A percentile compares a stretch with the other conserved stretches of the same genome.
Evolutionary conservation across 1,284 basidiomycete genomes (phyloP).

Genomic region (Abortiporus biennis): DNA sequence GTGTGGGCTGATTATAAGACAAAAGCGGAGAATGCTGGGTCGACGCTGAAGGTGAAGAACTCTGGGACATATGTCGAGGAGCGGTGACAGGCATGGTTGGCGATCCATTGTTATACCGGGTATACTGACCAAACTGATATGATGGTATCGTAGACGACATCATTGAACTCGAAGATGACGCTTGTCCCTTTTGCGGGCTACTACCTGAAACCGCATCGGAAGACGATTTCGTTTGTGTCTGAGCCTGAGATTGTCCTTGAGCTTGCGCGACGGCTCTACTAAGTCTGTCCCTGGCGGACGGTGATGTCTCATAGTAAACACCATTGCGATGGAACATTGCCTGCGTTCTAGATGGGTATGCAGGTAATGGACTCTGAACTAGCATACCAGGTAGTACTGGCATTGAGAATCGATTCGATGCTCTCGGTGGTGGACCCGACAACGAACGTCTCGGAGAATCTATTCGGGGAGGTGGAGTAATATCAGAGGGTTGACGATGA

Average conservation of each 20-base stretch:
- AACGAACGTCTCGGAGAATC: conserved; percentile 29
- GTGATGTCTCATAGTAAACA: conserved; percentile 25
- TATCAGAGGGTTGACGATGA: conserved; percentile 11
- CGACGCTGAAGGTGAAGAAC: background rate
- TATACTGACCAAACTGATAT: background rate
- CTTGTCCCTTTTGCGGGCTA: too few species aligned
- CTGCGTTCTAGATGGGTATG: conserved; percentile 16
- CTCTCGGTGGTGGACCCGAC: conserved; percentile 27
- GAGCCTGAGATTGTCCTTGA: conserved; percentile 7
- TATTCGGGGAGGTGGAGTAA: conserved; percentile 17
- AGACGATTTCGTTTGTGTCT: background rate
- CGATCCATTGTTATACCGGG: background rate
- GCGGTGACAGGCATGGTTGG: background rate
- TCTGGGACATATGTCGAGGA: background rate
- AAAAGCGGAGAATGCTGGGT: background rate
- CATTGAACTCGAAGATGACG: too few species aligned
- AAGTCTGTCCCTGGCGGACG: conserved; percentile 18
- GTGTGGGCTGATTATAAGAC: background rate
- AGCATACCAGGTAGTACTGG: conserved; percentile 20
- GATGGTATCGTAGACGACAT: background rate
- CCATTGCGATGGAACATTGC: conserved; percentile 14
- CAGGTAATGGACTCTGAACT: conserved; percentile 15
- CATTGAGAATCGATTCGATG: conserved; percentile 14
- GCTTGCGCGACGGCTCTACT: conserved; percentile 12
- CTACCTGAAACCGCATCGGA: too few species aligned